Conservation (phyloP, 495 filamentous ascomycete genomes). For the Talaromyces borbonicus region DNA sequence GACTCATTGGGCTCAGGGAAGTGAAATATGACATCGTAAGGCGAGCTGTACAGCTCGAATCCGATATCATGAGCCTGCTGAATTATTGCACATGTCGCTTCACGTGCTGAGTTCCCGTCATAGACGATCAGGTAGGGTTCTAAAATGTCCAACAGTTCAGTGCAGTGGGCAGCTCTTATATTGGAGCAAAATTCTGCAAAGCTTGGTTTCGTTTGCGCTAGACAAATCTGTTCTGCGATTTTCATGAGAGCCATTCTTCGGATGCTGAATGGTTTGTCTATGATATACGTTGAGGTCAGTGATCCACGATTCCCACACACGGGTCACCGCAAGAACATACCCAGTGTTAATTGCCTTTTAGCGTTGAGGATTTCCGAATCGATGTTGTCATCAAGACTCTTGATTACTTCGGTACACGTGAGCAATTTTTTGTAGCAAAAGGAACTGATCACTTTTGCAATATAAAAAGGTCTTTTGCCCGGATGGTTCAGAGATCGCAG, state of each 20-base stretch:
- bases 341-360: neutral
- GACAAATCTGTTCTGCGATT: constrained; percentile 8
- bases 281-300: neutral
- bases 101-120: constrained; percentile 10
- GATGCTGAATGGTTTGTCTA: constrained; percentile 10
- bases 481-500: constrained; percentile 12
- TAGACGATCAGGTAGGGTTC: constrained; percentile 10
- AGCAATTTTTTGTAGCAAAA: constrained; percentile 14
- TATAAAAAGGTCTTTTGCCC: constrained; percentile 11
- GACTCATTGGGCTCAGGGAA: constrained; percentile 16
- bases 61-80: constrained; percentile 18
- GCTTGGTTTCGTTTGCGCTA: constrained; percentile 9
- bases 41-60: constrained; percentile 13
- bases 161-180: constrained; percentile 8
- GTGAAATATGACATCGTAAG: constrained; percentile 15
- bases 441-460: constrained; percentile 18
- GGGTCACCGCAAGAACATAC: neutral
- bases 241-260: constrained; percentile 12
- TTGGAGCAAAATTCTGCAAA: constrained; percentile 14
- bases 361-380: constrained; percentile 13
- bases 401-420: constrained; percentile 8
- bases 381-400: constrained; percentile 11
- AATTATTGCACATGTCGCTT: constrained; percentile 12
- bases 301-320: neutral
- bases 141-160: constrained; percentile 14